A percentile compares a stretch with the other conserved stretches of the same genome.
These are phyloP conservation scores for Volvariella volvacea DNA, from an alignment of 1,284 basidiomycete genomes.

Conservation along the genomic window DNA sequence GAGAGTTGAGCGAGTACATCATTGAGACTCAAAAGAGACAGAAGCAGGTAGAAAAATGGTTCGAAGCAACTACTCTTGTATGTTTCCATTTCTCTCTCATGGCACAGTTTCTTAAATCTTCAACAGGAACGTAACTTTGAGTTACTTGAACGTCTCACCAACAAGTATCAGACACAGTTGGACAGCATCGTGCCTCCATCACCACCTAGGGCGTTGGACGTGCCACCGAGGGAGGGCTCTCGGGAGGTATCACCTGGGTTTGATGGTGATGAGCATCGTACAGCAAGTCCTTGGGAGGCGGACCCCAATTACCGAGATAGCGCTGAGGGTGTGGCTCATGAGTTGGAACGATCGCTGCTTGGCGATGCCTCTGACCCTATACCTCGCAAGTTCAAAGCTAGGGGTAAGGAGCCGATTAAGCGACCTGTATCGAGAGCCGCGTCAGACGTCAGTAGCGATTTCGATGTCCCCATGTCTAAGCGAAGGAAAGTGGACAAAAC, in stretches of 20 bases:
- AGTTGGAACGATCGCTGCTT: constrained; percentile 30
- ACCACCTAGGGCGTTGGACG: constrained; percentile 20
- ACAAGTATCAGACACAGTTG: constrained; percentile 58
- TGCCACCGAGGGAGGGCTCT: constrained; percentile 2
- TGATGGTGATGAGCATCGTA: constrained; percentile 9
- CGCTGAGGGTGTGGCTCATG: constrained; percentile 30
- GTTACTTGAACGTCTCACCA: constrained; percentile 55
- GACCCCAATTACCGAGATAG: constrained; percentile 18
- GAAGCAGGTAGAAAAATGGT: constrained; percentile 64
- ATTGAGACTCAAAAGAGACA: constrained; percentile 66
- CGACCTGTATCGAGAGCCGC: constrained; percentile 36
- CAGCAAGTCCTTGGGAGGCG: constrained; percentile 10
- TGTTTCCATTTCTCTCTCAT: constrained; percentile 15
- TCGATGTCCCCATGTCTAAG: constrained; percentile 37
- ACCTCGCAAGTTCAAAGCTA: constrained; percentile 19
- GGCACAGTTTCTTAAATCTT: constrained; percentile 9
- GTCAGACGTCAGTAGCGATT: constrained; percentile 52
- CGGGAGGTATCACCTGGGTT: constrained; percentile 5
- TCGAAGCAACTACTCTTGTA: constrained; percentile 57
- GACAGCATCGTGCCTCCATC: constrained; percentile 50
- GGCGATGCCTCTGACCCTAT: constrained; percentile 20
- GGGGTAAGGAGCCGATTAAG: constrained; percentile 41
- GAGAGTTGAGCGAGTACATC: constrained; percentile 60
- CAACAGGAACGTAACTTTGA: constrained; percentile 58
- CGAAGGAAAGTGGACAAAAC: constrained; percentile 43